These are phyloP conservation scores for Syzygium grande DNA, from an alignment of 345 rosid species.

Conservation along the genomic window DNA sequence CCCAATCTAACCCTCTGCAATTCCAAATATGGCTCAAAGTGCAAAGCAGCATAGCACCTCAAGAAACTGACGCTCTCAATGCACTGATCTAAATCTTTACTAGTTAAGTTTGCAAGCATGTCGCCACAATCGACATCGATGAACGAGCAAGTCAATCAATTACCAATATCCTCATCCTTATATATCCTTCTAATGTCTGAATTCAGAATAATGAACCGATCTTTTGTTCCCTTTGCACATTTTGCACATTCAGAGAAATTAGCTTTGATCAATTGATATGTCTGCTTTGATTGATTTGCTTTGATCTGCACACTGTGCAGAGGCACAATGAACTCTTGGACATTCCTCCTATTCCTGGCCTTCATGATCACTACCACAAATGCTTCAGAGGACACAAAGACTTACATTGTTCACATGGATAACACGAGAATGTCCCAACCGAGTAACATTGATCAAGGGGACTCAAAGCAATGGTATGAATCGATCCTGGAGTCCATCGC, in stretches of 20 bases:
- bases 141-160: not conserved
- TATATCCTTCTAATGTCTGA: not conserved
- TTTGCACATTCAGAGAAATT: not conserved
- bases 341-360: constrained; percentile 8
- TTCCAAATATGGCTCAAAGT: not conserved
- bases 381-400: constrained; percentile 4
- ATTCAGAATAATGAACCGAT: accelerated
- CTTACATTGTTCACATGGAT: constrained; percentile 61
- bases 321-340: constrained; percentile 13
- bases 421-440: constrained; percentile 21
- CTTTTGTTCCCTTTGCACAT: not conserved
- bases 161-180: too few relatives aligned
- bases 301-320: not conserved
- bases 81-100: not conserved
- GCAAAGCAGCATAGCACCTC: not conserved
- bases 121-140: not conserved
- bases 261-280: not conserved
- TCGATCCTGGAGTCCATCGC: constrained; percentile 24
- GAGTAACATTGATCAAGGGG: not conserved
- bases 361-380: not conserved
- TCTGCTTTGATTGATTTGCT: not conserved
- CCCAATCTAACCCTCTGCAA: not conserved
- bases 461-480: constrained; percentile 25
- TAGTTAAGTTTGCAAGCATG: not conserved
- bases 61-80: not conserved